Base-by-base conservation (phyloP, 1,284 basidiomycete species). In the Rhizopogon parksii region DNA sequence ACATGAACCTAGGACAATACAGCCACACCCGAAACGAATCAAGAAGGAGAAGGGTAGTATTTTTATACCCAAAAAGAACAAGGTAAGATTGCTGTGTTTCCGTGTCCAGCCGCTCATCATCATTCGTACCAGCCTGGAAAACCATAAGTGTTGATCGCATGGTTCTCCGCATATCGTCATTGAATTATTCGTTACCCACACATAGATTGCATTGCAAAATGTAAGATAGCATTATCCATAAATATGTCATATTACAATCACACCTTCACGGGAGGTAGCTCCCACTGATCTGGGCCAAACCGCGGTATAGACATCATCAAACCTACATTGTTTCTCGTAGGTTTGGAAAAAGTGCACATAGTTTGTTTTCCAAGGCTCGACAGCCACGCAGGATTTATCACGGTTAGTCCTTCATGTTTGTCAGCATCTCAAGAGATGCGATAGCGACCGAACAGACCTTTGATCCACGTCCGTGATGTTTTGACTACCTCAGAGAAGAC, bases 311-410 rank as follows among this genome's bases (percentile, higher is more conserved):
- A 82, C 75, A 91, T 82, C 53, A 78, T 64, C 9, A 75, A 68
- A 6, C 85, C 84, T 1, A 75, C 69, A 36, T 77, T 82, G 50
- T 86, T 83, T 68, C 86, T 88, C 27, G 83, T 65, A 0, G 92
- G 88, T 67, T 94, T 95, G 4, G 88, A 91, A 65, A 91, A 97
- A 1, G 85, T 88, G 68, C 95, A 98, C 46, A 97, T 70, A 0
- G 84, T 76, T 43, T 79, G 75, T 42, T 79, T 83, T 14, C 91
- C 95, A 9, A 99, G 75, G 0, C 79, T 79, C 2, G 88, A 76
- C 36, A 99, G 69, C 96, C 96, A 99, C 7, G 81, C 79, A 0
- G 92, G 81, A 68, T 99, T 96, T 58, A 97, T 79, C 39, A 86
- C 77, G 0, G 94, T 96, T 21, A 94, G 61, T 32, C 82, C 89